Conservation (phyloP, 495 filamentous ascomycete genomes). For the Chaetomium tenue region DNA sequence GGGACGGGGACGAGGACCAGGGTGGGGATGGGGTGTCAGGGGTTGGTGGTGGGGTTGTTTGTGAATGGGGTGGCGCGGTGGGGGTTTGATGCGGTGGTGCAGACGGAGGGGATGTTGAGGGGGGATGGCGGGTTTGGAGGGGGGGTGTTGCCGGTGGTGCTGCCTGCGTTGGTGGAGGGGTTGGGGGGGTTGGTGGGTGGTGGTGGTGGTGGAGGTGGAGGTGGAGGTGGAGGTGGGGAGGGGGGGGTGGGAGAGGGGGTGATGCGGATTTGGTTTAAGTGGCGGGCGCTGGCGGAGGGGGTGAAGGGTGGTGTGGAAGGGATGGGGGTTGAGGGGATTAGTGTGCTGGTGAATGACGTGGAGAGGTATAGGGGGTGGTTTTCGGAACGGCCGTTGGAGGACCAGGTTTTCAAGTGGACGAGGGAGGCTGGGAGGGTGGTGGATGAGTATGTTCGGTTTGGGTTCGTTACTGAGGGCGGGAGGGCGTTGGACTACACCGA, state of each 20-base stretch:
- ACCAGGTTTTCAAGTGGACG: constrained; percentile 28
- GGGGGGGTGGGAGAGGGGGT: constrained; percentile 1
- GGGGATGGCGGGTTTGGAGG: constrained; percentile 69
- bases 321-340: constrained; percentile 26
- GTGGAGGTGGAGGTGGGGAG: neutral
- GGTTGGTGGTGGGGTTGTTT: constrained; percentile 81
- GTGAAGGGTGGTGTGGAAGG: neutral
- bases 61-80: constrained; percentile 90
- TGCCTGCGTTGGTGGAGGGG: constrained; percentile 45
- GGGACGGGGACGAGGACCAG: constrained; percentile 84
- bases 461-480: constrained; percentile 19
- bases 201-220: neutral
- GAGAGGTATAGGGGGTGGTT: constrained; percentile 33
- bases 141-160: constrained; percentile 64
- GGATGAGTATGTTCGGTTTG: constrained; percentile 34
- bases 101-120: constrained; percentile 69
- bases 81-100: constrained; percentile 88
- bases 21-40: constrained; percentile 75
- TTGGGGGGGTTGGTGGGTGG: neutral
- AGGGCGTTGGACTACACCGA: constrained; percentile 27
- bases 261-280: constrained; percentile 51
- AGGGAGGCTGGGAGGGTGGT: constrained; percentile 2
- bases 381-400: constrained; percentile 20
- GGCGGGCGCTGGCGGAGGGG: constrained; percentile 39
- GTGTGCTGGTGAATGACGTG: constrained; percentile 35